Evolutionary conservation across 2,329 filamentous ascomycete genomes (phyloP).

Genomic region (Keithomyces neogunnii): DNA sequence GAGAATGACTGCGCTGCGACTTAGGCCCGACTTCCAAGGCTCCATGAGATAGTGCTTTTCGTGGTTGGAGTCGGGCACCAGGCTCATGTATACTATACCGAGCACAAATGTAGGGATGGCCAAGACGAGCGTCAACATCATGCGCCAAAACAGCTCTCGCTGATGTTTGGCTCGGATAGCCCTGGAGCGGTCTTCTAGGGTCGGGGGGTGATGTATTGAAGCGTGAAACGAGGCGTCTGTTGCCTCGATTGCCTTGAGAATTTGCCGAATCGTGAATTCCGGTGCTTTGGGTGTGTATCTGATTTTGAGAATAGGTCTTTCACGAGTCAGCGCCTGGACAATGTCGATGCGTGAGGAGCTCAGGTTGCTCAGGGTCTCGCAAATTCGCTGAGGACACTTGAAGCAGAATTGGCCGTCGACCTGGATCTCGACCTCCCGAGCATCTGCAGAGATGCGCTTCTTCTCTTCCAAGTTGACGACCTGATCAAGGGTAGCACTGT

Average conservation of each 20-base stretch:
- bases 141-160: slow-evolving; percentile 58
- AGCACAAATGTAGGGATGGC: slow-evolving; percentile 80
- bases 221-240: slow-evolving; percentile 58
- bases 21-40: slow-evolving; percentile 64
- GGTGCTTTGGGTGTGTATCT: slow-evolving; percentile 63
- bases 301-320: slow-evolving; percentile 61
- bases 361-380: slow-evolving; percentile 44
- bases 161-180: slow-evolving; percentile 64
- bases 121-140: slow-evolving; percentile 58
- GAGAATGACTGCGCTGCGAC: slow-evolving; percentile 68
- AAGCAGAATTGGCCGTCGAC: slow-evolving; percentile 69
- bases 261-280: slow-evolving; percentile 63
- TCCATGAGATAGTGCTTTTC: slow-evolving; percentile 60
- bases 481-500: slow-evolving; percentile 51
- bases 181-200: slow-evolving; percentile 72
- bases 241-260: slow-evolving; percentile 58
- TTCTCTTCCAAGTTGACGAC: slow-evolving; percentile 33
- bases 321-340: slow-evolving; percentile 43
- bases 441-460: slow-evolving; percentile 23
- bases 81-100: slow-evolving; percentile 84
- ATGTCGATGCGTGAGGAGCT: slow-evolving; percentile 41
- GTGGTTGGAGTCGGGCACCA: slow-evolving; percentile 52
- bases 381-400: slow-evolving; percentile 56
- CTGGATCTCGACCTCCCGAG: slow-evolving; percentile 54
- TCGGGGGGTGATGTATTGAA: slow-evolving; percentile 70